These are phyloP conservation scores for Russula brevipes DNA, from an alignment of 768 basidiomycete species.

Conservation along the genomic window DNA sequence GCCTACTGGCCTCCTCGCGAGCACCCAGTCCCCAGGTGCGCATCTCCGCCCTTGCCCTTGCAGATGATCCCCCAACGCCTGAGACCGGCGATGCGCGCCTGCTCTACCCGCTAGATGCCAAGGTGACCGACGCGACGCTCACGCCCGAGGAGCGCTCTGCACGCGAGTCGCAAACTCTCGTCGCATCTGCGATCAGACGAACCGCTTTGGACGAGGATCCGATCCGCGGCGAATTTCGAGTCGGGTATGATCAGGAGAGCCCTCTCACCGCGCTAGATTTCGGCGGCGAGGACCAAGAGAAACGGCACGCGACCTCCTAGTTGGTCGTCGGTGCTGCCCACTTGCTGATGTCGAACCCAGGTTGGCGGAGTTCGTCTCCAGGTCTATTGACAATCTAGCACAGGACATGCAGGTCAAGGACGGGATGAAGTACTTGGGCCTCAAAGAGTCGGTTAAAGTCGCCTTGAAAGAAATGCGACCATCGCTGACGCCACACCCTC, in stretches of 20 bases:
- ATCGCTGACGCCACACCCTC: conserved; percentile 6
- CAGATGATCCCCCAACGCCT: too few species aligned
- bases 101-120: conserved; percentile 2
- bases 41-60: background rate
- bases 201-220: background rate
- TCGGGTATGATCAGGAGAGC: conserved; percentile 49
- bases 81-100: background rate
- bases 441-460: conserved; percentile 40
- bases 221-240: conserved; percentile 32
- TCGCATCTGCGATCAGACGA: background rate
- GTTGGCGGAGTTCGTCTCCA: conserved; percentile 58
- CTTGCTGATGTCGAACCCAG: conserved; percentile 31
- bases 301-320: conserved; percentile 35
- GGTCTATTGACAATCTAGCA: conserved; percentile 51
- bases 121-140: conserved; percentile 6
- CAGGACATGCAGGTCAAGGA: conserved; percentile 48
- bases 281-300: conserved; percentile 54
- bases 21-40: conserved; percentile 16
- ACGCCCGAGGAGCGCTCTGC: conserved; percentile 11
- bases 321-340: background rate
- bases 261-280: conserved; percentile 48
- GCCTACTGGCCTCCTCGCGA: conserved; percentile 20
- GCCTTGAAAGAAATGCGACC: background rate
- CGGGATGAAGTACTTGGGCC: conserved; percentile 48
- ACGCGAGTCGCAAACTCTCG: conserved; percentile 5